These are phyloP conservation scores for Neurospora sp. DNA, from an alignment of 2,329 filamentous ascomycete species.

Conservation along the genomic window DNA sequence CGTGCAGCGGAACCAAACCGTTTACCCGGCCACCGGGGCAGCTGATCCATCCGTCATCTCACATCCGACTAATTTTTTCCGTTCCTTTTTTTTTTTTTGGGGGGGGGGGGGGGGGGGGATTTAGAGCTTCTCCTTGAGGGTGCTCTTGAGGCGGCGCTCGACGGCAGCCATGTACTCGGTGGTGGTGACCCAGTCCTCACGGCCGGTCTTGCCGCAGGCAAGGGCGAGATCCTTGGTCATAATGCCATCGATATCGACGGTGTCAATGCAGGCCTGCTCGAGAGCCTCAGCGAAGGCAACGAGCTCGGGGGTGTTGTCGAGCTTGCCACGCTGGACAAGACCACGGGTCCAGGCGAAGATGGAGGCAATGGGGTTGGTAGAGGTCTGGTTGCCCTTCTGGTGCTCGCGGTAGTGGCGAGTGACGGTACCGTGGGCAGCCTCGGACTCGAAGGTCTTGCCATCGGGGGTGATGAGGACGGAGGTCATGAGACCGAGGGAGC, in stretches of 20 bases:
- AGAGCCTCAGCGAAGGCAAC: slow-evolving; percentile 84
- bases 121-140: slow-evolving; percentile 69
- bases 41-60: neutral
- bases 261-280: slow-evolving; percentile 88
- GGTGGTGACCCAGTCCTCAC: slow-evolving; percentile 83
- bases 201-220: slow-evolving; percentile 77
- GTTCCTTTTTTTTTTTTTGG: neutral
- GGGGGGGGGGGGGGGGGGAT: neutral
- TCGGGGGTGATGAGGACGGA: slow-evolving; percentile 94
- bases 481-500: slow-evolving; percentile 96
- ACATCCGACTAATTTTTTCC: neutral
- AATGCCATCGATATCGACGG: slow-evolving; percentile 85
- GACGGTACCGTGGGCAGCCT: slow-evolving; percentile 96
- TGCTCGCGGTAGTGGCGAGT: slow-evolving; percentile 98
- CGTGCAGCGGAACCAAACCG: neutral
- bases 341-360: slow-evolving; percentile 99
- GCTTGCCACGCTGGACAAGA: slow-evolving; percentile 81
- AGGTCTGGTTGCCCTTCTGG: slow-evolving; percentile 95
- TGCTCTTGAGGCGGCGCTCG: slow-evolving; percentile 76
- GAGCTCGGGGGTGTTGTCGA: slow-evolving; percentile 87
- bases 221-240: slow-evolving; percentile 99
- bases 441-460: slow-evolving; percentile 93
- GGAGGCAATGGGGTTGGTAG: slow-evolving; percentile 96
- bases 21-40: neutral
- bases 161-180: slow-evolving; percentile 86